phyloP scores from a whole-genome alignment of 2,329 filamentous ascomycete species.

The Amphichorda felina region DNA sequence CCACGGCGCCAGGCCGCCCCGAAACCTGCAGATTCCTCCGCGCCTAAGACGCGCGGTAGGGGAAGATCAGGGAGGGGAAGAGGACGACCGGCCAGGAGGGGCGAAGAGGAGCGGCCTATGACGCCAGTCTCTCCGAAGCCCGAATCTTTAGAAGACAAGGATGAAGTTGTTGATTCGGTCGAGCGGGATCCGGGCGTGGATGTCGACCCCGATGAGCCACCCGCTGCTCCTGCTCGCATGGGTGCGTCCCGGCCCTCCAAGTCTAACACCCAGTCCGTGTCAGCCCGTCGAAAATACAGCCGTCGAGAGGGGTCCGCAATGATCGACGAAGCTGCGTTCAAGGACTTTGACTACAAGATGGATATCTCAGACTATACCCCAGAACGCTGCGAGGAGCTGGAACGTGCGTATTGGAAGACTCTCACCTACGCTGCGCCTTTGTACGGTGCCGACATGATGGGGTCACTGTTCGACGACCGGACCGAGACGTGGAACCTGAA shows the following conservation, averaged over 20 bases:
- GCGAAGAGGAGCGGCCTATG: slow-evolving; percentile 41
- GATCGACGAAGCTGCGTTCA: slow-evolving; percentile 83
- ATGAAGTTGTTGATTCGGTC: slow-evolving; percentile 30
- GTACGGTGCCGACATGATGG: slow-evolving; percentile 94
- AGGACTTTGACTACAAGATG: slow-evolving; percentile 82
- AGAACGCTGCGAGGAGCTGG: slow-evolving; percentile 87
- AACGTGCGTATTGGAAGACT: slow-evolving; percentile 94
- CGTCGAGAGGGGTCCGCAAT: slow-evolving; percentile 64
- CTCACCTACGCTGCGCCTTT: slow-evolving; percentile 89
- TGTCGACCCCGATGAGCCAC: slow-evolving; percentile 25
- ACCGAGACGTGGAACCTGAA: slow-evolving; percentile 88
- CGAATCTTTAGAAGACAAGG: slow-evolving; percentile 17
- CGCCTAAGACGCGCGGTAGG: slow-evolving; percentile 25
- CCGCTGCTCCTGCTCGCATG: slow-evolving; percentile 24
- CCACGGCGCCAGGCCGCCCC: slow-evolving; percentile 23
- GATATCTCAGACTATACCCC: slow-evolving; percentile 79
- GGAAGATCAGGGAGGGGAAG: slow-evolving; percentile 14
- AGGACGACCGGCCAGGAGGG: slow-evolving; percentile 20
- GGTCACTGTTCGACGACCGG: slow-evolving; percentile 81
- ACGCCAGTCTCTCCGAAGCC: slow-evolving; percentile 44
- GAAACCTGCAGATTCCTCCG: slow-evolving; percentile 17
- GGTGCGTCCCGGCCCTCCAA: slow-evolving; percentile 38
- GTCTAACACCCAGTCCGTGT: slow-evolving; percentile 61
- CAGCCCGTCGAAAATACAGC: slow-evolving; percentile 79
- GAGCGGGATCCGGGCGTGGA: slow-evolving; percentile 29